Conservation (phyloP, 2,329 filamentous ascomycete genomes). For the Domatiomyces catenatus region DNA sequence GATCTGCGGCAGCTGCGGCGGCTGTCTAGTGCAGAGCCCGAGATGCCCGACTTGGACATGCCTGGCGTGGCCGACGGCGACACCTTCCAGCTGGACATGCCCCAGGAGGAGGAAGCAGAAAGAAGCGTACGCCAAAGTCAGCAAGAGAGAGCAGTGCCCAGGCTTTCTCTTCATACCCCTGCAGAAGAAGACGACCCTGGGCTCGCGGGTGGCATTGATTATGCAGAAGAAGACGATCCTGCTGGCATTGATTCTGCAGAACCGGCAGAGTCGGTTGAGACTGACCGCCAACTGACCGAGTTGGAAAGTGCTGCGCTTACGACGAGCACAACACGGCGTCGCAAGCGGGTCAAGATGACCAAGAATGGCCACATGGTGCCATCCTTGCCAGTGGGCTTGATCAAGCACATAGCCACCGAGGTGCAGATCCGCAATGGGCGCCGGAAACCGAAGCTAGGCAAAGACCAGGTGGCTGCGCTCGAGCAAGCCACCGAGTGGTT, state of each 20-base stretch:
- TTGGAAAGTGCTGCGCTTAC: conserved; percentile 22
- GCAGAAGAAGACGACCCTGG: neutral
- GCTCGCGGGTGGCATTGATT: too few relatives aligned
- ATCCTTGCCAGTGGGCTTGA: conserved; percentile 53
- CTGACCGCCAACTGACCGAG: conserved; percentile 4
- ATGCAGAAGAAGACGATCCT: conserved; percentile 15
- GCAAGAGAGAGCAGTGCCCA: conserved; percentile 10
- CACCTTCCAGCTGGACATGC: conserved; percentile 12
- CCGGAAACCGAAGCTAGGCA: conserved; percentile 53
- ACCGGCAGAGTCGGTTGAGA: neutral
- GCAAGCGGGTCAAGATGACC: conserved; percentile 37
- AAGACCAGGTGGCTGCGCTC: conserved; percentile 59
- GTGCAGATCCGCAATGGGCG: conserved; percentile 41
- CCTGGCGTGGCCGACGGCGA: conserved; percentile 21
- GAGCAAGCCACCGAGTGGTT: conserved; percentile 79
- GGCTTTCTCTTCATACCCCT: neutral
- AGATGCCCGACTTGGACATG: conserved; percentile 18
- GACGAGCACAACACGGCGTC: conserved; percentile 20
- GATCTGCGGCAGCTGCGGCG: conserved; percentile 21
- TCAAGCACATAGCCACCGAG: conserved; percentile 42
- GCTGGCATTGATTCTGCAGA: conserved; percentile 15
- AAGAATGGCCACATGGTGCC: conserved; percentile 61
- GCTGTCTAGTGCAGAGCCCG: conserved; percentile 6
- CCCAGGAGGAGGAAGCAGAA: conserved; percentile 20
- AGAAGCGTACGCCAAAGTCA: conserved; percentile 22